Conservation (phyloP, 2,329 filamentous ascomycete genomes). For the Nemania sp. region DNA sequence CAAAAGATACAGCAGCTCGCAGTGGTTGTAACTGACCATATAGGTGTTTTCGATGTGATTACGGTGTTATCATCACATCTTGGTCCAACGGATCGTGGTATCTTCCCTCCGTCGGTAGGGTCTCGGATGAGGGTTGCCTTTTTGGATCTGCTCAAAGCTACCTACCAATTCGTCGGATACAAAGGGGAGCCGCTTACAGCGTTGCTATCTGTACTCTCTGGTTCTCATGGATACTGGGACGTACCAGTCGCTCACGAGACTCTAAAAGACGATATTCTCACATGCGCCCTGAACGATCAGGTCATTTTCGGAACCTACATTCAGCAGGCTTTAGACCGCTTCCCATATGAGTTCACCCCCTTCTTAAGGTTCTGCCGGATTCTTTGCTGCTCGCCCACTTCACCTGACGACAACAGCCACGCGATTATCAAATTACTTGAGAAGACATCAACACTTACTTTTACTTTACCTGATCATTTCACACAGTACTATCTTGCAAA, state of each 20-base stretch:
- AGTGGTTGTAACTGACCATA: slow-evolving; percentile 51
- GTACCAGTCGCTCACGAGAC: slow-evolving; percentile 47
- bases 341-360: slow-evolving; percentile 82
- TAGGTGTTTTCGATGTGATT: slow-evolving; percentile 58
- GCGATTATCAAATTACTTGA: slow-evolving; percentile 67
- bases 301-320: slow-evolving; percentile 63
- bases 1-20: slow-evolving; percentile 56
- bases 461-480: slow-evolving; percentile 73
- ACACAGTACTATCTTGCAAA: slow-evolving; percentile 74
- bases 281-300: slow-evolving; percentile 56
- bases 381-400: slow-evolving; percentile 55
- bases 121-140: slow-evolving; percentile 66
- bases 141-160: slow-evolving; percentile 70
- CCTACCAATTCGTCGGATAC: slow-evolving; percentile 70
- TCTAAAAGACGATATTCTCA: slow-evolving; percentile 41
- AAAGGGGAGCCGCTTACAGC: slow-evolving; percentile 70
- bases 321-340: slow-evolving; percentile 71
- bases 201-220: slow-evolving; percentile 65
- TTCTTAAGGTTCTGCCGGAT: slow-evolving; percentile 73
- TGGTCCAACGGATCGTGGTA: slow-evolving; percentile 50
- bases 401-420: slow-evolving; percentile 40
- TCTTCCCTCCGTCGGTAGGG: slow-evolving; percentile 59
- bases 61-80: slow-evolving; percentile 53
- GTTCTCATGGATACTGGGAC: slow-evolving; percentile 58
- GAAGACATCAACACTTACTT: slow-evolving; percentile 73